phyloP scores from a whole-genome alignment of 176 grass and related monocot genomes.

The Eremochloa ophiuroides region DNA sequence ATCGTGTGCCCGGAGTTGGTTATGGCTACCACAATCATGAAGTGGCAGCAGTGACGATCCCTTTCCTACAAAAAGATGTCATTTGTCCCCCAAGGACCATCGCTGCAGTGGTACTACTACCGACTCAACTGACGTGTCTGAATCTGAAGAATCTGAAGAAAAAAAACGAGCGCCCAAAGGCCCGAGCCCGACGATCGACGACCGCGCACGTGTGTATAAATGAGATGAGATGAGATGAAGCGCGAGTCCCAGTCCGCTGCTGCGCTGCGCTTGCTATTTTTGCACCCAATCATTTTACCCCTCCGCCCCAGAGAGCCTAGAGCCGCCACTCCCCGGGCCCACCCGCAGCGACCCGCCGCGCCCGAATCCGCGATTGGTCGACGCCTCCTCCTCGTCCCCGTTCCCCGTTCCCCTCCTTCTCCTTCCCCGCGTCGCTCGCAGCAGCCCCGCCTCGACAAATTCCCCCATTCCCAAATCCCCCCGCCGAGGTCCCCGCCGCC shows the following conservation, averaged over 20 bases:
- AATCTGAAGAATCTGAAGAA: no score
- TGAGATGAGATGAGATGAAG: neutral
- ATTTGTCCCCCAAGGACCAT: neutral
- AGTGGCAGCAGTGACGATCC: neutral
- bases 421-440: conserved; percentile 31
- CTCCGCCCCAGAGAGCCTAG: neutral
- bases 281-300: conserved; percentile 19
- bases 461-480: conserved; percentile 2
- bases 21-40: neutral
- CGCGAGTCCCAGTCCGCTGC: neutral
- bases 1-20: neutral
- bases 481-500: neutral
- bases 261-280: conserved; percentile 17
- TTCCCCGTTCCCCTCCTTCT: neutral
- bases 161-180: no score
- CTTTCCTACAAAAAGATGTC: neutral
- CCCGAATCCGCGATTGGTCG: conserved; percentile 53
- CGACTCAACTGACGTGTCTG: neutral
- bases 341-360: conserved; percentile 25
- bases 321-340: conserved; percentile 34
- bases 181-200: no score
- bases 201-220: neutral
- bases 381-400: conserved; percentile 11
- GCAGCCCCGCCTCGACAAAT: neutral
- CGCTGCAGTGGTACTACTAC: neutral